Conservation (phyloP, 192 early-diverging fungal species). For the Backusella parvicylindrica region DNA sequence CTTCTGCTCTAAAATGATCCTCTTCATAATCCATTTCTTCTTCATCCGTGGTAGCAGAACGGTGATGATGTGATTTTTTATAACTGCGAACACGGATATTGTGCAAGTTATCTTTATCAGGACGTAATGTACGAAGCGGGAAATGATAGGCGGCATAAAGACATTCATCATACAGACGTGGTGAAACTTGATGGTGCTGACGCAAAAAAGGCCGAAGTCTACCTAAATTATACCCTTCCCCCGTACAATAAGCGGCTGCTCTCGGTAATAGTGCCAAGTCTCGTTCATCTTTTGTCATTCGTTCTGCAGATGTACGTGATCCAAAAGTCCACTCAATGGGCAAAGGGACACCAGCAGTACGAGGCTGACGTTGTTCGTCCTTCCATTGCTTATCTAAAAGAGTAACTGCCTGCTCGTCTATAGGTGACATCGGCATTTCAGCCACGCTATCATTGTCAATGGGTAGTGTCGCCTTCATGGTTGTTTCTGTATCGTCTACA, state of each 20-base stretch:
- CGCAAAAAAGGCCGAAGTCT: constrained; percentile 42
- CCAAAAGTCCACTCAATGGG: constrained; percentile 32
- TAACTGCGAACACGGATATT: constrained; percentile 32
- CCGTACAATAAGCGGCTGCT: constrained; percentile 77
- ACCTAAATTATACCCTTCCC: constrained; percentile 55
- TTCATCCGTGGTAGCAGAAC: neutral
- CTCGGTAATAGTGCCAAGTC: constrained; percentile 45
- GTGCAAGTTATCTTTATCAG: constrained; percentile 25
- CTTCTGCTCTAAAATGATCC: constrained; percentile 20
- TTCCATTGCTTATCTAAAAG: constrained; percentile 1
- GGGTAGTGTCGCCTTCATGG: constrained; percentile 9
- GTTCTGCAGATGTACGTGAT: constrained; percentile 48
- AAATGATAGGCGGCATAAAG: constrained; percentile 57
- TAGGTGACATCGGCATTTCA: neutral
- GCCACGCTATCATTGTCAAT: neutral
- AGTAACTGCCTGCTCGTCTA: neutral
- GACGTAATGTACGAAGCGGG: constrained; percentile 39
- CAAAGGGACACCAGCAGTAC: constrained; percentile 16
- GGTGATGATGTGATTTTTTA: neutral
- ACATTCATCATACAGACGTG: constrained; percentile 52
- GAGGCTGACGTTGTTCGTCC: neutral
- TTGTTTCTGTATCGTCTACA: constrained; percentile 28
- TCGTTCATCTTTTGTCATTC: constrained; percentile 51
- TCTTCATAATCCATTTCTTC: constrained; percentile 31
- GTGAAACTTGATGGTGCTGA: constrained; percentile 45